These are phyloP conservation scores for Panellus pusillus DNA, from an alignment of 768 basidiomycete genomes.

Conservation along the genomic window DNA sequence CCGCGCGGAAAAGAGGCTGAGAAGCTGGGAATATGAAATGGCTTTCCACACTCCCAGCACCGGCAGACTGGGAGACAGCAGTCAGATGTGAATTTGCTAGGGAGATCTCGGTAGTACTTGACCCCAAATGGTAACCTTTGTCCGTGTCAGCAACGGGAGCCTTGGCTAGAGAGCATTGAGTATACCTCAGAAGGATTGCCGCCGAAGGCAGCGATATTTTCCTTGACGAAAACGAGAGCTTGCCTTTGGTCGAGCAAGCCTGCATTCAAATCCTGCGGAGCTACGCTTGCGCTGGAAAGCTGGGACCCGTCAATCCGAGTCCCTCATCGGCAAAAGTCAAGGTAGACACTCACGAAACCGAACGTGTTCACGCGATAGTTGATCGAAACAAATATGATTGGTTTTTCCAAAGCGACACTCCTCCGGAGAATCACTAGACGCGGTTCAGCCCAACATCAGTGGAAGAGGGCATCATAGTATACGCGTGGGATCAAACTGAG, in stretches of 20 bases:
- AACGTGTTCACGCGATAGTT: constrained; percentile 62
- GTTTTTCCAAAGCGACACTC: constrained; percentile 47
- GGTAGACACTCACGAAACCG: constrained; percentile 45
- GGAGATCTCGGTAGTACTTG: constrained; percentile 34
- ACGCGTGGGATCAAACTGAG: constrained; percentile 51
- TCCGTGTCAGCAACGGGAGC: no score
- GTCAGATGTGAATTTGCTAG: not conserved
- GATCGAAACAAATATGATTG: constrained; percentile 57
- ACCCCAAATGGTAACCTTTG: constrained; percentile 57
- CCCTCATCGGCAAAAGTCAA: not conserved
- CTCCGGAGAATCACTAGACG: constrained; percentile 47
- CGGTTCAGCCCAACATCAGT: not conserved
- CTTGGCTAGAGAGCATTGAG: not conserved
- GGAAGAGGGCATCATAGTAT: constrained; percentile 11
- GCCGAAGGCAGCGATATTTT: constrained; percentile 67
- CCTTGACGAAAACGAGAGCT: constrained; percentile 59
- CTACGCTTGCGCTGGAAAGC: constrained; percentile 48
- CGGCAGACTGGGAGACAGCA: constrained; percentile 41
- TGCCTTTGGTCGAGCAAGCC: constrained; percentile 61
- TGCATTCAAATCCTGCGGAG: constrained; percentile 52
- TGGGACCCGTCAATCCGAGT: constrained; percentile 20
- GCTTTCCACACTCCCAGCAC: constrained; percentile 49
- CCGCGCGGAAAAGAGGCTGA: constrained; percentile 47
- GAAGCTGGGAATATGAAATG: constrained; percentile 45
- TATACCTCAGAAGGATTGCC: constrained; percentile 57